phyloP scores from a whole-genome alignment of 225 moss, liverwort and hornwort species.

The Lunularia cruciata region DNA sequence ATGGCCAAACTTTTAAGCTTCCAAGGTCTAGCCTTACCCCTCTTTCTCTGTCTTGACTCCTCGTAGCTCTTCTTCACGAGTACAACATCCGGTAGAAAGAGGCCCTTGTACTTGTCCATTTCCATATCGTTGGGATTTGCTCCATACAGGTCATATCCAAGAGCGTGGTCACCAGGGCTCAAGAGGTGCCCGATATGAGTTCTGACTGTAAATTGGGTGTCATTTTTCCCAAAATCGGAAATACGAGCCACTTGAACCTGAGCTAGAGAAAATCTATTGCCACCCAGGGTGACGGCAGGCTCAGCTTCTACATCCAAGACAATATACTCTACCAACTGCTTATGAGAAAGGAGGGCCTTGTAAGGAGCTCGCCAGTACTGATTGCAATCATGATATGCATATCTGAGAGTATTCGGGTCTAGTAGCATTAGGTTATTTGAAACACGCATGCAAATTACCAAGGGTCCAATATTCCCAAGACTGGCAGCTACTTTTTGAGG shows the following conservation, averaged over 20 bases:
- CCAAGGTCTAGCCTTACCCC: slow-evolving; percentile 88
- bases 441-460: slow-evolving; percentile 82
- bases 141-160: slow-evolving; percentile 82
- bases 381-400: slow-evolving; percentile 72
- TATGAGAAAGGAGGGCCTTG: slow-evolving; percentile 66
- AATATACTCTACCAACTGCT: slow-evolving; percentile 88
- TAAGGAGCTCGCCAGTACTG: slow-evolving; percentile 93
- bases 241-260: slow-evolving; percentile 92
- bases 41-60: slow-evolving; percentile 69
- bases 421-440: slow-evolving; percentile 75
- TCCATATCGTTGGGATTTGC: slow-evolving; percentile 87
- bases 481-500: slow-evolving; percentile 77
- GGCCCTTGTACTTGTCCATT: slow-evolving; percentile 71
- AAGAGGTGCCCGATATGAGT: slow-evolving; percentile 87
- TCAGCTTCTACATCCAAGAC: slow-evolving; percentile 79
- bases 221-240: slow-evolving; percentile 89
- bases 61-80: slow-evolving; percentile 98
- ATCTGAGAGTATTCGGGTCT: slow-evolving; percentile 77
- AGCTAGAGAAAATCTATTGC: slow-evolving; percentile 58
- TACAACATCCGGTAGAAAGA: slow-evolving; percentile 79
- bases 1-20: slow-evolving; percentile 89
- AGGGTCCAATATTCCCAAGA: slow-evolving; percentile 83
- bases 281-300: slow-evolving; percentile 55
- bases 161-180: slow-evolving; percentile 86
- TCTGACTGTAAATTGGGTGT: slow-evolving; percentile 68